Base-by-base conservation (phyloP, 176 grass and related monocot species). In the Secale cereale region DNA sequence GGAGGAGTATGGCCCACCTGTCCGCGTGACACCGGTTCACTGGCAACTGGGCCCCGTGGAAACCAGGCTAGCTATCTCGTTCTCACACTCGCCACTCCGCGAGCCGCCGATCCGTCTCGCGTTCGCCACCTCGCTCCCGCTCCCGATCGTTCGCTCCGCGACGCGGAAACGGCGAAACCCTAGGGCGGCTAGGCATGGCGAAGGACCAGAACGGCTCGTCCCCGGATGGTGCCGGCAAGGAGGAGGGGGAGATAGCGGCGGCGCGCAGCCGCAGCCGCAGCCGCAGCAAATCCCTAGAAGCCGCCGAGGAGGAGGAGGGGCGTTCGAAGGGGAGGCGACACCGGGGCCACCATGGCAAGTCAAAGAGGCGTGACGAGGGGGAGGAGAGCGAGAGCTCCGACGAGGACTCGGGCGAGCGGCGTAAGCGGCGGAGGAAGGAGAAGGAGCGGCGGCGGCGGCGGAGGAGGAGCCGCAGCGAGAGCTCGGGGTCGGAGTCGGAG, bases 371-470 rank as follows among this genome's bases (percentile, higher is more conserved):
- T 20, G 81, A 75, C 48, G 86, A 88, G 59, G 79, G 37, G 11
- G 78, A 59, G 78, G 60, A 35, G 39, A 86, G 70, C 5, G 88
- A 82, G 65, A 86, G 79, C 87, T 91, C 88, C 25, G 81, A 86
- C 1, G 85, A 87, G 81, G 91, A 89, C 29, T 99, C 86, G 6
- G 31, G 43, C 19, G 91, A 92, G 43, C 84, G 86, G 17, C 71
- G 89, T 43, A 83, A 83, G 56, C 91, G 93, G 66, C 75, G 86
- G 14, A 92, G 78, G 82, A 92, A 82, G 88, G 90, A 86, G 77
- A 91, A 85, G 78, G 87, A 88, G 76, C 60, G 87, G 23, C 76
- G 80, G 41, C 84, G 89, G 37, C 79, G 85, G 52, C 64, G 85
- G 15, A 40, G 72, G 27, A 72, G 71, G 43, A 88, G 88, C 46